Evolutionary conservation across 2,329 filamentous ascomycete species (phyloP).

Genomic region (Claviceps humidiphila): DNA sequence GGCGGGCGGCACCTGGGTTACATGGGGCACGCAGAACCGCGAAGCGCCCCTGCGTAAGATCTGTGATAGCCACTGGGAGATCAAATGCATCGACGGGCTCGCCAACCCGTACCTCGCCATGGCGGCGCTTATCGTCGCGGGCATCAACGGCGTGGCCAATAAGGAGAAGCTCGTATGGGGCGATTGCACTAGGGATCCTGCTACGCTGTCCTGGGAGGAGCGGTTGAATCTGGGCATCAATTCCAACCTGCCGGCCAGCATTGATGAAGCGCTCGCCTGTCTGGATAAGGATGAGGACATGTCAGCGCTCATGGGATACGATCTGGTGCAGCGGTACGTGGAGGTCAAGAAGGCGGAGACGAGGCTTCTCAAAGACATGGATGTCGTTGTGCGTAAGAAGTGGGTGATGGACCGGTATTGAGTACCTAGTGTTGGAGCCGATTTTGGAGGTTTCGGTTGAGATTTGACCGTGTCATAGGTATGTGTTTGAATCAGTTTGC

Average conservation of each 20-base stretch:
- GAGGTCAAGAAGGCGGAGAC: slow-evolving; percentile 47
- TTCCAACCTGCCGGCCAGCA: slow-evolving; percentile 36
- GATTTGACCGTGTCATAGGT: not conserved
- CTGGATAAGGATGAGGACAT: slow-evolving; percentile 36
- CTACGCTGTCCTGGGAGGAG: slow-evolving; percentile 31
- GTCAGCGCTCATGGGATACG: slow-evolving; percentile 29
- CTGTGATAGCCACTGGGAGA: slow-evolving; percentile 56
- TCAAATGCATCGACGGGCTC: slow-evolving; percentile 65
- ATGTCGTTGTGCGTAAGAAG: slow-evolving; percentile 28
- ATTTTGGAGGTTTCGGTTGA: not conserved
- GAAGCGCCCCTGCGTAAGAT: slow-evolving; percentile 62
- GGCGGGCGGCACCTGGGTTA: slow-evolving; percentile 66
- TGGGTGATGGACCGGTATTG: slow-evolving; percentile 56
- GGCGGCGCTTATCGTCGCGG: slow-evolving; percentile 19
- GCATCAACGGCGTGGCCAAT: slow-evolving; percentile 14
- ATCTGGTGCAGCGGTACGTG: slow-evolving; percentile 43
- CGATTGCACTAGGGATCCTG: slow-evolving; percentile 44
- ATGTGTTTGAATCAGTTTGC: no score
- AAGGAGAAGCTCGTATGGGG: slow-evolving; percentile 29
- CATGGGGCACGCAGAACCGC: slow-evolving; percentile 73
- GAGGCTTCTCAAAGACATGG: slow-evolving; percentile 28
- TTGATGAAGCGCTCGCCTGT: slow-evolving; percentile 40
- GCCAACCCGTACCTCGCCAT: slow-evolving; percentile 62
- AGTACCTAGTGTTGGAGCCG: no score
- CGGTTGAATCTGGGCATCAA: slow-evolving; percentile 39